Evolutionary conservation across 148 eudicot species (phyloP), one percentile per base, ranked within the genome.

Genomic region (Persicaria maculosa): DNA sequence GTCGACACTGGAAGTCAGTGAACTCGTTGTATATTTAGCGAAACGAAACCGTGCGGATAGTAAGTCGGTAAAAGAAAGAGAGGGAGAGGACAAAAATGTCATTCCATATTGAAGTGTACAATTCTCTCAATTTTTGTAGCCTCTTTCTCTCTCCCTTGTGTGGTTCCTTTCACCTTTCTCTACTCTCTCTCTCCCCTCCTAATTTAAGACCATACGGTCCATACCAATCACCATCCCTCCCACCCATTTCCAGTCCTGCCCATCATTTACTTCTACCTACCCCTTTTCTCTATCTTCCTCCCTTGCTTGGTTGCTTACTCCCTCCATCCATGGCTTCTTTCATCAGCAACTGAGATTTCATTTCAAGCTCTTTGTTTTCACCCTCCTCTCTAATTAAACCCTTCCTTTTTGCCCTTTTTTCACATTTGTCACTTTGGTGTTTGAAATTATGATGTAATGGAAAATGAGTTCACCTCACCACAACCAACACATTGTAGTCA

Each of bases 111-210:
- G 40, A 59, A 59, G 7, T 6, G 40, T 20, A 31, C 36, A 14
- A 11, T 36, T 57, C 3, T 25, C 10, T 25, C 68, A 62, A 62
- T 10, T 62, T 62, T 36, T 62, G 68, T 12, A 25, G 44, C 68
- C 68, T 12, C 44, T 25, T 25, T 31, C 68, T 12, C 44, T 25
- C 11, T 31, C 15, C 16, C 4, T 4, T 62, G 44, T 25, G 16
- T 16, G 11, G 40, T 62, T 62, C 68, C 68, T 62, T 62, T 62
- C 68, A 62, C 44, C 68, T 62, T 62, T 62, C 45, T 62, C 68
- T 31, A 44, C 68, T 25, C 44, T 11, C 45, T 69, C 11, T 44
- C 71, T 67, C 19, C 16, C 50, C 12, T 50, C 31, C 50, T 64
- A 68, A 68, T 45, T 40, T 68, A 68, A 68, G 48, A 68, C 47